Base-by-base conservation (phyloP, 1,139 yeast genomes). In the Yamadazyma atlantica region DNA sequence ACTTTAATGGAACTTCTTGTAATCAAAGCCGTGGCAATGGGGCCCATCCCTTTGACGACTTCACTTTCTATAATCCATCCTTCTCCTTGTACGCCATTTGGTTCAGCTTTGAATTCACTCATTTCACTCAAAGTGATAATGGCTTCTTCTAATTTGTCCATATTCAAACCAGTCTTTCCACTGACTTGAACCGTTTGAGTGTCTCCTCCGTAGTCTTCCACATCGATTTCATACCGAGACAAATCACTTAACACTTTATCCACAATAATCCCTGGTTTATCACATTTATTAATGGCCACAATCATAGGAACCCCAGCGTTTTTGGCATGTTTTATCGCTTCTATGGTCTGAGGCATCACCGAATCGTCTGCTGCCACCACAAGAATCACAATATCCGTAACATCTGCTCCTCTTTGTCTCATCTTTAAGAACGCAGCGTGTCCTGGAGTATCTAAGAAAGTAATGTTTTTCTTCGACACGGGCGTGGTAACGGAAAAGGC, bases 291-390 rank as follows among this genome's bases (percentile, higher is more conserved):
- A 35, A 94, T 77, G 1, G 97, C 97, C 3, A 92, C 95, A 42
- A 92, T 83, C 47, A 90, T 72, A 1, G 94, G 95, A 17, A 87
- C 95, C 1, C 87, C 86, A 0, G 92, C 81, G 38, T 78, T 80
- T 49, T 85, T 83, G 9, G 96, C 92, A 59, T 94, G 98, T 51
- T 86, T 88, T 41, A 92, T 88, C 2, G 98, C 97, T 60, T 92
- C 99, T 31, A 82, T 74, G 0, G 99, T 94, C 57, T 92, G 99
- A 0, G 98, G 97, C 95, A 85, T 92, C 17, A 94, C 95, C 0
- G 96, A 86, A 62, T 92, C 99, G 60, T 92, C 97, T 1, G 96
- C 96, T 1, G 98, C 97, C n/a, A 92, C 96, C 8, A 92, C 97
- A 42, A 92, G 69, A 35, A 92, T 78, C 28, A 92, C 88, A 40